Conservation (phyloP, 257 asterid species). For the Forsythia viridissima region DNA sequence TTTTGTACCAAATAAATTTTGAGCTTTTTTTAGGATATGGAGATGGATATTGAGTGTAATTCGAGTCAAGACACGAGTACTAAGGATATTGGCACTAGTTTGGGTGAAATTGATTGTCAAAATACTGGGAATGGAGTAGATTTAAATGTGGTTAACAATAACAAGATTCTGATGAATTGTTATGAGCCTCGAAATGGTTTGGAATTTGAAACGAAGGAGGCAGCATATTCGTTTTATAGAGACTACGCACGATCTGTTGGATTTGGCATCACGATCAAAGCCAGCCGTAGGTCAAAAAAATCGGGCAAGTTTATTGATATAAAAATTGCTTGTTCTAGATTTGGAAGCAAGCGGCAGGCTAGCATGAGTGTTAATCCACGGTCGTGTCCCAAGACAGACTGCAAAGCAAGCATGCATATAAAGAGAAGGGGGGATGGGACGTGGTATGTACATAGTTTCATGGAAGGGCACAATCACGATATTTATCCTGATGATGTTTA, state of each 20-base stretch:
- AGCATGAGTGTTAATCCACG: constrained; percentile 28
- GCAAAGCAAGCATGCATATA: constrained; percentile 53
- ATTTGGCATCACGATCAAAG: constrained; percentile 57
- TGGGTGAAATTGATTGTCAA: constrained; percentile 5
- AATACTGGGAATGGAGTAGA: constrained; percentile 25
- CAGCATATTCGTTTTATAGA: constrained; percentile 46
- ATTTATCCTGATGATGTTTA: constrained; percentile 30
- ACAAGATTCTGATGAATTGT: constrained; percentile 10
- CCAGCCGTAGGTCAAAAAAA: constrained; percentile 54
- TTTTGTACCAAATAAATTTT: neutral
- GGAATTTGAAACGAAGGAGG: constrained; percentile 55
- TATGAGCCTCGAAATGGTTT: constrained; percentile 39
- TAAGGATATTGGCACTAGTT: constrained; percentile 12
- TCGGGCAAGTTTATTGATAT: constrained; percentile 56
- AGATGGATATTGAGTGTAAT: constrained; percentile 32
- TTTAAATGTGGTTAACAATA: constrained; percentile 10
- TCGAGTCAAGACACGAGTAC: constrained; percentile 7
- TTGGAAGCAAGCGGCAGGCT: constrained; percentile 40
- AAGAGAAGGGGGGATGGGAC: constrained; percentile 48
- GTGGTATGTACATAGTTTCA: constrained; percentile 42
- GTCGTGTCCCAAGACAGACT: constrained; percentile 47
- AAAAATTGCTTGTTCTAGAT: constrained; percentile 53
- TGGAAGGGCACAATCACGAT: constrained; percentile 54
- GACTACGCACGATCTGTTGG: constrained; percentile 50
- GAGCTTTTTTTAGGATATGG: constrained; percentile 25